Conservation (phyloP, 202 grass and related monocot species). For the Carex arenaria region DNA sequence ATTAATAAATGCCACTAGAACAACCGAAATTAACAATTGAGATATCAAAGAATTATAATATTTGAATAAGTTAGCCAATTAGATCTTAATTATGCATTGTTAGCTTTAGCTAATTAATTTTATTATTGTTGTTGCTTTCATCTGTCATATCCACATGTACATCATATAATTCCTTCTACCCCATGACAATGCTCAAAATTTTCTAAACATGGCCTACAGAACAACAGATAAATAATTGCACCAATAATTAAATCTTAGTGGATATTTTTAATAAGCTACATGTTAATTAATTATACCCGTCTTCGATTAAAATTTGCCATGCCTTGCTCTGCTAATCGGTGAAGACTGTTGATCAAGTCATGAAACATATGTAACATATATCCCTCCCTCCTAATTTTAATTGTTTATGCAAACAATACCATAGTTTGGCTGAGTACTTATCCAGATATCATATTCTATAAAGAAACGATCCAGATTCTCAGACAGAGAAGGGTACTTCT, state of each 20-base stretch:
- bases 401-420: background rate
- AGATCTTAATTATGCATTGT: conserved; percentile 15
- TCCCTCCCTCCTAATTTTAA: background rate
- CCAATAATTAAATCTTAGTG: background rate
- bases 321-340: background rate
- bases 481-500: background rate
- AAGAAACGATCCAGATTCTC: conserved; percentile 2
- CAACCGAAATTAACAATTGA: background rate
- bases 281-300: background rate
- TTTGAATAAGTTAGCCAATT: background rate
- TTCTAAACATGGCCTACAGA: background rate
- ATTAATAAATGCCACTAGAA: background rate
- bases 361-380: background rate
- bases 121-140: conserved; percentile 2
- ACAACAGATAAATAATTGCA: background rate
- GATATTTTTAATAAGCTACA: background rate
- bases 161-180: conserved; percentile 7
- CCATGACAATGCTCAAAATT: background rate
- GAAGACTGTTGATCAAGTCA: background rate
- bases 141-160: conserved; percentile 16
- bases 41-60: background rate
- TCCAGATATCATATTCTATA: background rate
- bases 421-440: background rate
- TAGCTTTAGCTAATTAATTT: background rate
- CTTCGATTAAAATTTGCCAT: background rate